These are phyloP conservation scores for Leccinellum albellum DNA, from an alignment of 768 basidiomycete genomes.

Conservation along the genomic window DNA sequence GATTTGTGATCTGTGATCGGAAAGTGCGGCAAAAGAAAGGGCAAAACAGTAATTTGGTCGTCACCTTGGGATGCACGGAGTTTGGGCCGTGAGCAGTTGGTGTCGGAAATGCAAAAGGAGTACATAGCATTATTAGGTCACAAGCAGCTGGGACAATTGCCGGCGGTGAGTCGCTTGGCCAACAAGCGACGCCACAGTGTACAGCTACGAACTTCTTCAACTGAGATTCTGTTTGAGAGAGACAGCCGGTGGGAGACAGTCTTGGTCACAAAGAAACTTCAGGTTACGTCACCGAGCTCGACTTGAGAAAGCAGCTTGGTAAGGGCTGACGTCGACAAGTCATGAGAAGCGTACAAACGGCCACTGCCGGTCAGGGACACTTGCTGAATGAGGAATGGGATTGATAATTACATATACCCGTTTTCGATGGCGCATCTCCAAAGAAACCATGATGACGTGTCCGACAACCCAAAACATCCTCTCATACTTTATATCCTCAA, in stretches of 20 bases:
- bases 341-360: neutral
- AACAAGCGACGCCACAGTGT: too few species aligned
- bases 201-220: neutral
- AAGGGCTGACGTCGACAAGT: neutral
- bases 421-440: too few species aligned
- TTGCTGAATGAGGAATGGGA: neutral
- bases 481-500: slow-evolving; percentile 25
- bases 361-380: neutral
- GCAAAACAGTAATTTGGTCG: neutral
- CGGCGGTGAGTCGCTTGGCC: too few species aligned
- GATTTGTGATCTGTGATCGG: neutral
- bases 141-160: too few species aligned
- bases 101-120: too few species aligned
- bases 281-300: neutral
- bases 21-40: neutral
- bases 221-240: neutral
- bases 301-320: neutral
- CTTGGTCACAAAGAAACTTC: neutral
- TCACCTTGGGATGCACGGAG: neutral
- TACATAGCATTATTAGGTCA: too few species aligned
- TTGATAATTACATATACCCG: neutral
- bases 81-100: neutral
- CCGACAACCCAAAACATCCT: slow-evolving; percentile 20
- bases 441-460: too few species aligned
- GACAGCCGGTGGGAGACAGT: neutral